Percentiles rank a stretch among this genome's conserved stretches.
phyloP scores from a whole-genome alignment of 495 filamentous ascomycete genomes.

The Evernia prunastri region DNA sequence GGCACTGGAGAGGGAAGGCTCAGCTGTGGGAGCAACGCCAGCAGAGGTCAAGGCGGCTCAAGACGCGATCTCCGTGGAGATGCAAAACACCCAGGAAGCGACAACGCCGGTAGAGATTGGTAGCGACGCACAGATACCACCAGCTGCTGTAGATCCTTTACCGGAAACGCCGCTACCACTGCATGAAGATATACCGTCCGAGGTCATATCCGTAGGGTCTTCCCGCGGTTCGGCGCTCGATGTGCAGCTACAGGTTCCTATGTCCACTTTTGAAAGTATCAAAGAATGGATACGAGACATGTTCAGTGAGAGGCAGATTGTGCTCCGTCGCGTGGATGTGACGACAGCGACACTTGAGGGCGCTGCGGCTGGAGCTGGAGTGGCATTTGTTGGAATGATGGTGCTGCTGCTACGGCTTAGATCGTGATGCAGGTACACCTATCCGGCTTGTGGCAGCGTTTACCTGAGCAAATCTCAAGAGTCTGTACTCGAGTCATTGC shows the following conservation, averaged over 20 bases:
- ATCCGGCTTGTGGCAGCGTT: not conserved
- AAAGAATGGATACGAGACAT: constrained; percentile 43
- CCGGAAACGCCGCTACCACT: constrained; percentile 13
- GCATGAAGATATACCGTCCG: constrained; percentile 6
- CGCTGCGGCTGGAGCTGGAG: constrained; percentile 69
- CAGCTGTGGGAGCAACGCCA: constrained; percentile 25
- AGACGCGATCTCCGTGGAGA: constrained; percentile 26
- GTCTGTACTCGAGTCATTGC: not conserved
- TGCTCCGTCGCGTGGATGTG: constrained; percentile 64
- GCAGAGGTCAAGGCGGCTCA: not conserved
- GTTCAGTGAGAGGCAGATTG: constrained; percentile 63
- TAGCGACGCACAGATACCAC: constrained; percentile 26
- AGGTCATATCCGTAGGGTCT: not conserved
- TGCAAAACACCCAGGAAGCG: constrained; percentile 24
- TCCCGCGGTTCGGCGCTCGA: constrained; percentile 18
- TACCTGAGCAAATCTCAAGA: not conserved
- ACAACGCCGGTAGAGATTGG: constrained; percentile 26
- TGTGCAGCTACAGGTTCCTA: constrained; percentile 16
- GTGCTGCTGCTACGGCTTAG: constrained; percentile 15
- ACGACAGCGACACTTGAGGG: constrained; percentile 66
- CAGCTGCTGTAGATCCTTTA: constrained; percentile 17
- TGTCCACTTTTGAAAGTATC: constrained; percentile 41
- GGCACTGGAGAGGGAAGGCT: constrained; percentile 70
- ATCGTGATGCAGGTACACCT: not conserved
- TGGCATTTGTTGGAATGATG: constrained; percentile 40